Evolutionary conservation across 202 grass and related monocot species (phyloP), one percentile per base, ranked within the genome.

Genomic region (Setaria italica): DNA sequence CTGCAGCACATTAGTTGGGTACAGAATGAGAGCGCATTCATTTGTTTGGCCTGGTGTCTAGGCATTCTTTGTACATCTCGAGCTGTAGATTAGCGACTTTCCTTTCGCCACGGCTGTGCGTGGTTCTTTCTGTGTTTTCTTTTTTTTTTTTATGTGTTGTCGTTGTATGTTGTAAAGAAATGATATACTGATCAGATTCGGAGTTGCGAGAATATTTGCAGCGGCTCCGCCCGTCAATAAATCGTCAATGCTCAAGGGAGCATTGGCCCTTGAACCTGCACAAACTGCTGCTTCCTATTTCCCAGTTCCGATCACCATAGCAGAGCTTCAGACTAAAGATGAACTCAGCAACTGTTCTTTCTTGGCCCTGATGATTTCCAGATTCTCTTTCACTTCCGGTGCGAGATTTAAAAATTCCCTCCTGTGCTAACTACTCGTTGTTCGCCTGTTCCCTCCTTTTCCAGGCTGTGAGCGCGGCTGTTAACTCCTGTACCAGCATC

Each of bases 161-260:
- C 50, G 29, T n/a, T 91, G 49, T 91, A 91, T 53, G 76, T 71
- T 82, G 65, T 78, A 72, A 72, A 81, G 77, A 48, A 91, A 73
- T 49, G 46, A 65, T 77, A 65, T 2, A 77, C 47, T 49, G 63
- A 43, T 71, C 54, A 65, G 54, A 77, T 66, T 87, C 5, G 76
- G 81, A 45, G 81, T 1, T 32, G 55, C 70, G 14, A 72, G 80
- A 84, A 77, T 87, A 87, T 90, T 81, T 81, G 85, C 67, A 48
- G 70, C 47, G 15, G 62, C 85, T 77, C 85, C 25, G 4, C 39
- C 6, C 14, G 5, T 17, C 16, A 32, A 81, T 67, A 88, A 71
- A 88, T 57, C 43, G 41, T n/a, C 34, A 66, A 7, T 64, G 74
- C 72, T 72, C 51, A 60, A n/a, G 80, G 80, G 67, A 49, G 70